Base-by-base conservation (phyloP, 768 basidiomycete genomes). In the Phlegmacium glaucopus region DNA sequence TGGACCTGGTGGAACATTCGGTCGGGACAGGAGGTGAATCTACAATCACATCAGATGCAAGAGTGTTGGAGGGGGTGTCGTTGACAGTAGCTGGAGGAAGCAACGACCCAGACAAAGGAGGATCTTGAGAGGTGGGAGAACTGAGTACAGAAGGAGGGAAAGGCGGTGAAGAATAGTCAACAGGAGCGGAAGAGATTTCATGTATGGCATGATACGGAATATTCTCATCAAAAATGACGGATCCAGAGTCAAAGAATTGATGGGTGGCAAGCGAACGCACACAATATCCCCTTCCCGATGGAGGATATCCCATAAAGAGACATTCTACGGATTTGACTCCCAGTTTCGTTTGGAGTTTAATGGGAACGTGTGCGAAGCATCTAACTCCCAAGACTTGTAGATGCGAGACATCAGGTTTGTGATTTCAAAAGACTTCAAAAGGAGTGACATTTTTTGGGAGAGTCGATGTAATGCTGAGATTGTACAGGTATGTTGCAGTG, bases 261-360 rank as follows among this genome's bases (percentile, higher is more conserved):
- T 48, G n/a, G n/a, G n/a, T 42, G 1, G 47, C 3, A 55, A 39
- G 6, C 46, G n/a, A n/a, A n/a, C n/a, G 39, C 6, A 52, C 42
- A 39, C 44, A 38, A 17, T 49, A 55, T 2, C 53, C 50, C 1
- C 43, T 27, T 4, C 45, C 39, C 6, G 32, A 30, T 0, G 47
- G 50, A 15, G 50, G 47, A 35, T 55, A 55, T 12, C 53, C 53
- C 46, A 55, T 46, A 39, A 51, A 55, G 3, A 55, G 30, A 27
- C 45, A 46, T 30, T 50, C 51, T 11, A 34, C 25, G 5, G 51
- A 53, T n/a, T 50, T 52, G 9, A 29, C 32, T 11, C 54, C 54
- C 4, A 50, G 39, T 34, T 54, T 54, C 1, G 37, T 32, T 27
- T 51, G 53, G 8, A 32, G 35, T 34, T 54, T 49, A 4, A 9